phyloP scores from a whole-genome alignment of 768 basidiomycete genomes.

The Strobilomyces confusus region DNA sequence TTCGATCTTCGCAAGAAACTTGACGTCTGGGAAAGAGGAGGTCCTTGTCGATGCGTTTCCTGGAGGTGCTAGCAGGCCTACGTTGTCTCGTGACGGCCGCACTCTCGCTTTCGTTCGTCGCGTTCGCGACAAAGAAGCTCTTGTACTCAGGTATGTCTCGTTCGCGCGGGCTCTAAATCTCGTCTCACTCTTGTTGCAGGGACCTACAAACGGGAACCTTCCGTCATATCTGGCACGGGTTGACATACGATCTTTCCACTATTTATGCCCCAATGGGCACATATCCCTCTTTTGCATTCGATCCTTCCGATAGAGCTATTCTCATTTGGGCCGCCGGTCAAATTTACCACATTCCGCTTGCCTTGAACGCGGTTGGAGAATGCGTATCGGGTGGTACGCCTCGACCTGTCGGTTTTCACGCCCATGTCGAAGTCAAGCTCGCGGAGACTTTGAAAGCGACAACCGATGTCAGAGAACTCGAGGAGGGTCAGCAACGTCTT shows the following conservation, averaged over 20 bases:
- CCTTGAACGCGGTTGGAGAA: constrained; percentile 40
- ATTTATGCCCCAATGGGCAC: constrained; percentile 77
- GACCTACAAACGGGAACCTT: constrained; percentile 65
- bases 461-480: constrained; percentile 51
- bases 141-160: constrained; percentile 60
- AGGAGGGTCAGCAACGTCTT: constrained; percentile 54
- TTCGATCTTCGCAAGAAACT: constrained; percentile 62
- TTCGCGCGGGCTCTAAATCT: neutral
- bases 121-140: constrained; percentile 66
- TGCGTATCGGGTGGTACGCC: constrained; percentile 40
- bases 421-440: constrained; percentile 58
- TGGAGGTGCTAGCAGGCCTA: constrained; percentile 72
- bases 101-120: constrained; percentile 74
- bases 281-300: constrained; percentile 71
- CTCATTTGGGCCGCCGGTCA: constrained; percentile 75
- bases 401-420: constrained; percentile 52
- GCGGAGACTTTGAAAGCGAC: constrained; percentile 52
- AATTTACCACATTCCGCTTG: constrained; percentile 58
- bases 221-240: constrained; percentile 61
- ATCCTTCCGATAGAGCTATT: constrained; percentile 32
- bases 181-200: constrained; percentile 32
- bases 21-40: constrained; percentile 51
- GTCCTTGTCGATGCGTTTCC: constrained; percentile 53
- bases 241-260: constrained; percentile 60
- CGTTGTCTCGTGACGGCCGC: constrained; percentile 61